Percentiles rank a stretch among this genome's conserved stretches.
Evolutionary conservation across 345 rosid genomes (phyloP).

Genomic region (Eucalyptus sp.): DNA sequence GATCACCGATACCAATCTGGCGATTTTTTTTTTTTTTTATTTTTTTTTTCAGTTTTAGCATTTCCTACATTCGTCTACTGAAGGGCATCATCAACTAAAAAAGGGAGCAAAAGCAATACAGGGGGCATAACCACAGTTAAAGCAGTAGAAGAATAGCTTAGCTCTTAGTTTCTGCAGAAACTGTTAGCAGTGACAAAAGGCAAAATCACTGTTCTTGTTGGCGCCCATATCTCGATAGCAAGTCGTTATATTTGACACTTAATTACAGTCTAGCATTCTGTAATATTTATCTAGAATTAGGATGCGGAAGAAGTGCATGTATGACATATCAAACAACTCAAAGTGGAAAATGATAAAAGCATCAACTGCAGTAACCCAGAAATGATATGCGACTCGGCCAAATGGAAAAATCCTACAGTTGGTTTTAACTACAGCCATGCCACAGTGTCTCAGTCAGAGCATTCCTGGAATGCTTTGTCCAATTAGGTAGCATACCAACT

Average conservation of each 20-base stretch:
- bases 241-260: neutral
- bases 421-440: neutral
- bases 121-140: neutral
- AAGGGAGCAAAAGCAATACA: neutral
- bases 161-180: neutral
- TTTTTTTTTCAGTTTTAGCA: neutral
- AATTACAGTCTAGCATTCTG: neutral
- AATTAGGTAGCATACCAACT: neutral
- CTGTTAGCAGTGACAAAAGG: neutral
- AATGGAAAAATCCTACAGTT: neutral
- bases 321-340: neutral
- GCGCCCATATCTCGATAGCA: neutral
- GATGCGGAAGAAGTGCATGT: neutral
- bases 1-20: neutral
- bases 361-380: accelerated
- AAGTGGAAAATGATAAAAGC: neutral
- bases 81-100: neutral
- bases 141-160: neutral
- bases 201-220: neutral
- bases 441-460: neutral
- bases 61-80: neutral
- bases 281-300: neutral
- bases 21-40: neutral
- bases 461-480: neutral
- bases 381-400: accelerated